Base-by-base conservation (phyloP, 2,329 filamentous ascomycete genomes). In the Madurella fahalii region DNA sequence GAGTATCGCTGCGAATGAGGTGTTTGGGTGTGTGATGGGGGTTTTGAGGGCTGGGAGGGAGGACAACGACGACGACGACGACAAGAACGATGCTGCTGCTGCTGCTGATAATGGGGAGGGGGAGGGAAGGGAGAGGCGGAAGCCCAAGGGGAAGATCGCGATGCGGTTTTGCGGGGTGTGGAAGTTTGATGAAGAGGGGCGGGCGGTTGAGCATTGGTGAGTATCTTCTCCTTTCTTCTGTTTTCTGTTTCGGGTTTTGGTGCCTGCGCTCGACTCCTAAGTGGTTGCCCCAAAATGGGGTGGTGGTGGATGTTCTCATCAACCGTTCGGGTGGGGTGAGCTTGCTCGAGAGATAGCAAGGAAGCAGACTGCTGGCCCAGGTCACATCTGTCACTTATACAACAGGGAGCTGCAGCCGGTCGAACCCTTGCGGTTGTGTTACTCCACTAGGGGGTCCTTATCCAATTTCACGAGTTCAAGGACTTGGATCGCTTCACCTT, bases 21-120 rank as follows among this genome's bases (percentile, higher is more conserved):
- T 60, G 17, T 66, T 65, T 51, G 64, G 60, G 20, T 50, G 56
- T 5, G 62, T 62, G 2, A 41, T 66, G 48, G 63, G 63, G 9
- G 45, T 53, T 9, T 30, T 65, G 18, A 53, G 56, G 45, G 59
- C 60, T 15, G 41, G 44, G 9, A 32, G 18, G 17, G 25, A 39
- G 32, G 44, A 17, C 12, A 20, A 13, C 16, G 44, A 15, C 15
- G 18, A 17, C n/a, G n/a, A n/a, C n/a, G n/a, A n/a, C n/a, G n/a
- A n/a, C n/a, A n/a, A n/a, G n/a, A n/a, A n/a, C n/a, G n/a, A n/a
- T n/a, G n/a, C n/a, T n/a, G n/a, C n/a, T n/a, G n/a, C n/a, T n/a
- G n/a, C n/a, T n/a, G n/a, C n/a, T n/a, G n/a, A n/a, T 4, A n/a
- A 30, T 12, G 12, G 17, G 7, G 30, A 16, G 7, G 47, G 18